Conservation (phyloP, 2,329 filamentous ascomycete species). For the Colletotrichum aenigma region DNA sequence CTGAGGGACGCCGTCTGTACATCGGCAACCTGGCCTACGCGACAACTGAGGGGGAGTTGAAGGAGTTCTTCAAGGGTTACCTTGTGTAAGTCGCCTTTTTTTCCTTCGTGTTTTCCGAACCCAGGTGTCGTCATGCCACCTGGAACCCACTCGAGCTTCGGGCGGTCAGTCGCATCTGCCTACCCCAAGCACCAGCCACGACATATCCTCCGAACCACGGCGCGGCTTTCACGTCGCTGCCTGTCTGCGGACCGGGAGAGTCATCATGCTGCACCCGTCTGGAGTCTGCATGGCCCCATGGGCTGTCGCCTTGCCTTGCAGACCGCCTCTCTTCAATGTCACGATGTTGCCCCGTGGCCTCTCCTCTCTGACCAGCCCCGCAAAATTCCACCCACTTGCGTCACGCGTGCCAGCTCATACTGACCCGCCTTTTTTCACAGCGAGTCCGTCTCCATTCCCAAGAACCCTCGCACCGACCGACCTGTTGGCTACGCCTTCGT, state of each 20-base stretch:
- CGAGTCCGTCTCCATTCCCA: constrained; percentile 98
- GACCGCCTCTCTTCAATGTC: constrained; percentile 6
- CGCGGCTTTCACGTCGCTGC: not conserved
- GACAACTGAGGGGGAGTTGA: constrained; percentile 99
- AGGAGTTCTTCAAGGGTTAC: constrained; percentile 99
- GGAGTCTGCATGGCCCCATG: not conserved
- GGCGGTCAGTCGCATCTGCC: not conserved
- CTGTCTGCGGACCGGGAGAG: not conserved
- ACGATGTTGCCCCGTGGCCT: constrained; percentile 17
- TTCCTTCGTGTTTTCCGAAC: not conserved
- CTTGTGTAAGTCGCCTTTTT: constrained; percentile 79
- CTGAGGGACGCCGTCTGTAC: constrained; percentile 98
- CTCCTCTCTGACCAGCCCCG: constrained; percentile 15
- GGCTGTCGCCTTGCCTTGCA: not conserved
- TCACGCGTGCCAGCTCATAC: constrained; percentile 20
- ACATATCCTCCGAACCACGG: not conserved
- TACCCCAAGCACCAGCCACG: not conserved
- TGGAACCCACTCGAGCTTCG: not conserved
- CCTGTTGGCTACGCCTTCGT: constrained; percentile 99
- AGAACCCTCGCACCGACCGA: constrained; percentile 98
- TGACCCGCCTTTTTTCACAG: constrained; percentile 49
- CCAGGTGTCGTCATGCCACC: not conserved
- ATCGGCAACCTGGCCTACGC: constrained; percentile 99
- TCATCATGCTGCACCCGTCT: not conserved
- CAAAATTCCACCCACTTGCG: constrained; percentile 18